Conservation (phyloP, 495 filamentous ascomycete genomes). For the Neurospora tetraspora region DNA sequence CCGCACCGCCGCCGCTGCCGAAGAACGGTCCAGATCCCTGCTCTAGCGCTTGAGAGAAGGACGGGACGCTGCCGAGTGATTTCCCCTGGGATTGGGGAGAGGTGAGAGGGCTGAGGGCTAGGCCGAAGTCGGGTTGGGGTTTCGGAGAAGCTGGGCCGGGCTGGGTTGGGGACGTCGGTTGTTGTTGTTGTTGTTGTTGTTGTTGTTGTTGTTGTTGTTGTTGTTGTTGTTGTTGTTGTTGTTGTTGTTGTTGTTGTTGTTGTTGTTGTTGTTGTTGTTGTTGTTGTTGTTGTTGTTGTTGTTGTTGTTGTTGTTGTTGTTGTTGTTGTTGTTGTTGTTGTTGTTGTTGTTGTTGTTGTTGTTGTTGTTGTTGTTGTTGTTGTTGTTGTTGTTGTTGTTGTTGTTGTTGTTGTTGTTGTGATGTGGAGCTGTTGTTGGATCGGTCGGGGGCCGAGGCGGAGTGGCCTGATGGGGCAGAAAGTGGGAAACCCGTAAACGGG, state of each 20-base stretch:
- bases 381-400: neutral
- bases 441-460: neutral
- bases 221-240: neutral
- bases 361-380: neutral
- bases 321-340: neutral
- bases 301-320: neutral
- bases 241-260: neutral
- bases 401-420: neutral
- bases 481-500: neutral
- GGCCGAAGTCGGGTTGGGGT: neutral
- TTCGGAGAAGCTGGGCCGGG: neutral
- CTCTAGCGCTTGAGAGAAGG: neutral
- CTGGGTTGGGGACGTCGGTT: neutral
- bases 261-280: neutral
- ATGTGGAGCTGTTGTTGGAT: neutral
- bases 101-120: neutral
- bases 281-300: neutral
- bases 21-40: neutral
- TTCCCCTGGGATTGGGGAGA: neutral
- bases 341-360: neutral
- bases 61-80: neutral
- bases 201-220: neutral
- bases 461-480: neutral
- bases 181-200: neutral
- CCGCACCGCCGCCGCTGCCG: neutral